These are phyloP conservation scores for Darksidea phi DNA, from an alignment of 495 filamentous ascomycete species.

Conservation along the genomic window DNA sequence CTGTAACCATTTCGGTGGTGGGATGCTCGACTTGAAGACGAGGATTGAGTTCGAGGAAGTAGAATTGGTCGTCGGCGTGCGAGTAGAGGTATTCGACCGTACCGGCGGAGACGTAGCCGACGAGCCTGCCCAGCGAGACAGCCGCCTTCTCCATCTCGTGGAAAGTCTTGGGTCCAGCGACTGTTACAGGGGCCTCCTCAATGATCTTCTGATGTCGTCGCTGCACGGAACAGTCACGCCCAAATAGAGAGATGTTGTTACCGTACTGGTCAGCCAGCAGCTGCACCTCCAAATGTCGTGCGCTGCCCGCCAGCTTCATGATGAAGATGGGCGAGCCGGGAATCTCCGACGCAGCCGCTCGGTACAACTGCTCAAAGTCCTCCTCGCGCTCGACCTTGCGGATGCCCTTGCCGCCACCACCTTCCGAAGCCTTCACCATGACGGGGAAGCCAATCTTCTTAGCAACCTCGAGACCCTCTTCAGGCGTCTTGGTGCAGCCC, in stretches of 20 bases:
- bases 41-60: conserved; percentile 97
- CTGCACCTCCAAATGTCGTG: conserved; percentile 95
- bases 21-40: conserved; percentile 99
- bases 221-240: conserved; percentile 98
- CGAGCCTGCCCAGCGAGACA: conserved; percentile 86
- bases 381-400: conserved; percentile 89
- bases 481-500: conserved; percentile 81
- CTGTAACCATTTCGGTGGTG: conserved; percentile 98
- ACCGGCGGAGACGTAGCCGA: conserved; percentile 97
- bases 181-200: conserved; percentile 96
- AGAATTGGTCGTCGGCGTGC: conserved; percentile 97
- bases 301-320: conserved; percentile 98
- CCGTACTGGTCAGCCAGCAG: conserved; percentile 97
- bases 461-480: conserved; percentile 86
- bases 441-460: conserved; percentile 93
- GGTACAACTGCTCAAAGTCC: conserved; percentile 80
- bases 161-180: conserved; percentile 86
- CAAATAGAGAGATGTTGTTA: conserved; percentile 98
- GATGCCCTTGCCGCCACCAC: conserved; percentile 99
- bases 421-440: conserved; percentile 99
- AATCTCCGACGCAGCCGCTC: conserved; percentile 94
- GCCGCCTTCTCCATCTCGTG: conserved; percentile 94
- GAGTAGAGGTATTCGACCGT: conserved; percentile 99
- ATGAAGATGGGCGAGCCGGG: conserved; percentile 99
- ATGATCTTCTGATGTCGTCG: conserved; percentile 99